Evolutionary conservation across 345 rosid genomes (phyloP).

Genomic region (Salix udensis): DNA sequence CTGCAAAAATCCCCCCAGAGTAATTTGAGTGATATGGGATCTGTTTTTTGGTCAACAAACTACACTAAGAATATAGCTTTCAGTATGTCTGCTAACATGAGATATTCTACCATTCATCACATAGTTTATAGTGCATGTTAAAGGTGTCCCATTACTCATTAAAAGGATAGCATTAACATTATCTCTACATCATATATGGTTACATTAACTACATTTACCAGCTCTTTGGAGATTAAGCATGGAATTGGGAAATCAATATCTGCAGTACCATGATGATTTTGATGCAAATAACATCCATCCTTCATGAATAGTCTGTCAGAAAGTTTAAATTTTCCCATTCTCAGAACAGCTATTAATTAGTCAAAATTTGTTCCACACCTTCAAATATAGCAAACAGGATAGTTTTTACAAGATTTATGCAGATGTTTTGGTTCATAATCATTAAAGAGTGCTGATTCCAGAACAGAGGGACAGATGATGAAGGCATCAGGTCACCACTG

Average conservation of each 20-base stretch:
- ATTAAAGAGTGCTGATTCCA: not conserved
- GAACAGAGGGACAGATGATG: not conserved
- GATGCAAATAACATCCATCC: too few species aligned
- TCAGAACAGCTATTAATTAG: not conserved
- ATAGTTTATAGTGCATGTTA: not conserved
- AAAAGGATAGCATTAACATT: not conserved
- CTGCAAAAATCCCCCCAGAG: conserved; percentile 25
- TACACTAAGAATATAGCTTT: not conserved
- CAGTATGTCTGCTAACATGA: not conserved
- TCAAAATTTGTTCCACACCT: not conserved
- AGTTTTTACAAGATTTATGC: not conserved
- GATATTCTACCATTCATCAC: not conserved
- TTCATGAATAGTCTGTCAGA: too few species aligned
- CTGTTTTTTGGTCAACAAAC: not conserved
- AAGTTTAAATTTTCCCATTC: not conserved
- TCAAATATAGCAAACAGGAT: not conserved
- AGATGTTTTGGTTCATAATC: not conserved
- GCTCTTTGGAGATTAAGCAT: not conserved
- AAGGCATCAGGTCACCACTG: not conserved
- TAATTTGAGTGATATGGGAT: not conserved
- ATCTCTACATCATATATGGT: not conserved
- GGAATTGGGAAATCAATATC: too few species aligned
- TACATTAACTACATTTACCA: not conserved
- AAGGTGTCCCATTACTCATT: not conserved
- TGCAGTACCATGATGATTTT: too few species aligned